Evolutionary conservation across 1,284 basidiomycete species (phyloP).

Genomic region (Ustilago esculenta): DNA sequence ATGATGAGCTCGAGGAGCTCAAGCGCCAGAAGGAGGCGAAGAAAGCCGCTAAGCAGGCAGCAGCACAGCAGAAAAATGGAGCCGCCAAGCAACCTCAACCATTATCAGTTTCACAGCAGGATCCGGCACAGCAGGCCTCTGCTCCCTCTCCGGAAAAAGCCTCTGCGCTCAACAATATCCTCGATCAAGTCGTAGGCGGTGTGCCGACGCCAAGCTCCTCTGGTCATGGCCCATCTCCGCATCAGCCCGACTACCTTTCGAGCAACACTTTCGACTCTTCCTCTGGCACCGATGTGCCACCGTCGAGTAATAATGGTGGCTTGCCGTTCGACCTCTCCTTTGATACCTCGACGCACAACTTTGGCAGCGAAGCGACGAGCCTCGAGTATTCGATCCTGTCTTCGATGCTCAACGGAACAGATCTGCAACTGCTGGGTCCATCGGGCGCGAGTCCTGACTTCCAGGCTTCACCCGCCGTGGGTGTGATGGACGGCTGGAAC

Average conservation of each 20-base stretch:
- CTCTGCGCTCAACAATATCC: constrained; percentile 32
- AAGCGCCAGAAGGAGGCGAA: constrained; percentile 52
- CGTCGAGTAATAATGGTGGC: constrained; percentile 10
- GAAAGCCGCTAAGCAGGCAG: constrained; percentile 39
- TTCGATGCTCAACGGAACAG: constrained; percentile 75
- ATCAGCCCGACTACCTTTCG: constrained; percentile 44
- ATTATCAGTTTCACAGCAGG: constrained; percentile 14
- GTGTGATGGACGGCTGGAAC: constrained; percentile 55
- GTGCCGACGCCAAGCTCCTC: constrained; percentile 31
- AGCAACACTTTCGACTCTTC: constrained; percentile 42
- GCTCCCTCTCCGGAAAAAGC: constrained; percentile 29
- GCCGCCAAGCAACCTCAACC: constrained; percentile 11
- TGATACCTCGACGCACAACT: constrained; percentile 75
- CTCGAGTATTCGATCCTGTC: constrained; percentile 90
- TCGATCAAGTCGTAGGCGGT: constrained; percentile 32
- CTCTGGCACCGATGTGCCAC: constrained; percentile 8
- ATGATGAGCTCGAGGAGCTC: constrained; percentile 61
- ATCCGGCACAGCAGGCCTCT: constrained; percentile 14
- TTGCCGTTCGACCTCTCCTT: constrained; percentile 69
- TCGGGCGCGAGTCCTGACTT: constrained; percentile 52
- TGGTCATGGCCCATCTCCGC: constrained; percentile 43
- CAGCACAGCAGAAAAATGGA: constrained; percentile 9
- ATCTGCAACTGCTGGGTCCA: constrained; percentile 45
- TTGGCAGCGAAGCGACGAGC: constrained; percentile 86
- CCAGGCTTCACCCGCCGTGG: constrained; percentile 48